These are phyloP conservation scores for Neofusicoccum laricinum DNA, from an alignment of 2,329 filamentous ascomycete species.

Conservation along the genomic window DNA sequence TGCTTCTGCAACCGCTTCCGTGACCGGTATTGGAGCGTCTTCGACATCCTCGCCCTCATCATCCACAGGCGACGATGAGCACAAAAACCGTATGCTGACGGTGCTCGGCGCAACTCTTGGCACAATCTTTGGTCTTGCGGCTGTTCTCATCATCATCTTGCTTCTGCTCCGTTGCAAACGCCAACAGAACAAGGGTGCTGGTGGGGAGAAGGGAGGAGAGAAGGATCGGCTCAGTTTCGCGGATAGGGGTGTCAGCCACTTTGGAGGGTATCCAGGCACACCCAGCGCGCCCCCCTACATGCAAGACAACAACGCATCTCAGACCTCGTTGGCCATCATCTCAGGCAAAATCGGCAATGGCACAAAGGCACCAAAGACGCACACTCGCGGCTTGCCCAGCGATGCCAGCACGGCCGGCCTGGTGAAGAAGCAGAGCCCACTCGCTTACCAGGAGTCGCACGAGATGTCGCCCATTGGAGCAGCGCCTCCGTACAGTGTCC, in stretches of 20 bases:
- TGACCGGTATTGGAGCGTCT: constrained; percentile 18
- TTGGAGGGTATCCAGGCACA: constrained; percentile 23
- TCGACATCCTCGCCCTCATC: constrained; percentile 17
- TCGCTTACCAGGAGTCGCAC: constrained; percentile 40
- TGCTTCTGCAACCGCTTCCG: constrained; percentile 21
- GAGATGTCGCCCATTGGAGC: constrained; percentile 45
- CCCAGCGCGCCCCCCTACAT: constrained; percentile 20
- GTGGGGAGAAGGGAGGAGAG: constrained; percentile 55
- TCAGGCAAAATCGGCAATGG: constrained; percentile 53
- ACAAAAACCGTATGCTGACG: constrained; percentile 50
- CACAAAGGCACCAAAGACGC: constrained; percentile 25
- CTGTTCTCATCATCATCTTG: constrained; percentile 69
- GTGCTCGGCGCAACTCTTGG: constrained; percentile 82
- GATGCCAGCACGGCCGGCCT: constrained; percentile 59
- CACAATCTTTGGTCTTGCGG: constrained; percentile 70
- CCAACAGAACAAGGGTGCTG: constrained; percentile 56
- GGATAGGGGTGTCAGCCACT: constrained; percentile 41
- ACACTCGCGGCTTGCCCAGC: constrained; percentile 50
- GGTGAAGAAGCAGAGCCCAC: constrained; percentile 50
- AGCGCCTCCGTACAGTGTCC: constrained; percentile 22
- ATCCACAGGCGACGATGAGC: constrained; percentile 27
- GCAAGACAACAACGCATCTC: constrained; percentile 32
- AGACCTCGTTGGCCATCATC: constrained; percentile 47
- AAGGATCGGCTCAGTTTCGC: constrained; percentile 49
- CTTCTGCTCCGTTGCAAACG: constrained; percentile 63